phyloP scores from a whole-genome alignment of 148 eudicot species.

The Camellia sinensis region DNA sequence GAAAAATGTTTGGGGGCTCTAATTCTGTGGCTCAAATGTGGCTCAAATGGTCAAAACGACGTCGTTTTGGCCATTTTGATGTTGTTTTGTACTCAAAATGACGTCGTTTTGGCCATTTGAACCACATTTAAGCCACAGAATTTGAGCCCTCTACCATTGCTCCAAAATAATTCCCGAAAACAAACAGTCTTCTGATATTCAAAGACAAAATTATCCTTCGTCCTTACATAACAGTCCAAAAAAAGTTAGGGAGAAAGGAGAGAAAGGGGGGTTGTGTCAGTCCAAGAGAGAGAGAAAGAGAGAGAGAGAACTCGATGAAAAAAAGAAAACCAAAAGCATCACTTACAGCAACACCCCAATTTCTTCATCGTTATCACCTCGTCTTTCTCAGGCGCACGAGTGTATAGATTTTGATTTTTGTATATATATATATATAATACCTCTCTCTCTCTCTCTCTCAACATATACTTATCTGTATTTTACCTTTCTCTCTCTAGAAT shows the following conservation, averaged over 20 bases:
- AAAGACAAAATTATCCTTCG: neutral
- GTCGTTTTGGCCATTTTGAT: no score
- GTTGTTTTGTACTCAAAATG: no score
- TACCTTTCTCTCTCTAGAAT: slow-evolving; percentile 3
- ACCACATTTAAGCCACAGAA: no score
- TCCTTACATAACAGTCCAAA: neutral
- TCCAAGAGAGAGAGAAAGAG: neutral
- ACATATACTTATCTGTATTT: neutral
- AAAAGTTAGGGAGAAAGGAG: neutral
- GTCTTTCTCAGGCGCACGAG: neutral
- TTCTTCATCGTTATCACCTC: neutral
- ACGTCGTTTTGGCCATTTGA: no score
- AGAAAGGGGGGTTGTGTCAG: neutral
- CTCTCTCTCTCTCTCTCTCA: neutral
- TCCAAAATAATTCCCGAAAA: no score
- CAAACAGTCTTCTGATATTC: neutral
- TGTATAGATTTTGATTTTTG: neutral
- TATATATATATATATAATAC: no score
- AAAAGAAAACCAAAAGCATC: neutral
- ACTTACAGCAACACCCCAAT: neutral
- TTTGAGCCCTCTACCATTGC: no score
- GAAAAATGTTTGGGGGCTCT: no score
- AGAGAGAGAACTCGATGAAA: neutral
- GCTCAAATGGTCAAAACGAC: no score
- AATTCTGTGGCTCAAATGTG: no score